A percentile compares a stretch with the other conserved stretches of the same genome.
phyloP scores from a whole-genome alignment of 1,284 basidiomycete species.

The Flammula alnicola region DNA sequence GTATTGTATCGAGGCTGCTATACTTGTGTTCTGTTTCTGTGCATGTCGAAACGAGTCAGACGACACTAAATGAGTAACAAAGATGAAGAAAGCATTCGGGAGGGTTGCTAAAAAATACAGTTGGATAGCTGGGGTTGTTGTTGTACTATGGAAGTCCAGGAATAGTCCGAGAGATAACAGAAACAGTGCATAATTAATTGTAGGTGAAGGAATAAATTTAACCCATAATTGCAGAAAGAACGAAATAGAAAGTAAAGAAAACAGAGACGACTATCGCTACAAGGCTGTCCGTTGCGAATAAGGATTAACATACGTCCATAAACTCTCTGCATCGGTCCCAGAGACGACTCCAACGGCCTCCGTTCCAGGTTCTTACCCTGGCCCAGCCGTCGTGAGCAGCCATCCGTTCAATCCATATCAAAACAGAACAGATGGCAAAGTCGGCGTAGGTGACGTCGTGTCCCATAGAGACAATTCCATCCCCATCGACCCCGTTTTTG shows the following conservation, averaged over 20 bases:
- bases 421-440: conserved; percentile 68
- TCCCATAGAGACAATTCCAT: conserved; percentile 69
- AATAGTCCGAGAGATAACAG: too few species aligned
- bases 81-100: too few species aligned
- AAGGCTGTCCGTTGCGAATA: neutral
- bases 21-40: too few species aligned
- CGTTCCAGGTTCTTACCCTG: conserved; percentile 63
- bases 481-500: conserved; percentile 62
- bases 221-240: too few species aligned
- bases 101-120: too few species aligned
- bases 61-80: too few species aligned
- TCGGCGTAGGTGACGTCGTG: conserved; percentile 70
- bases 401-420: conserved; percentile 73
- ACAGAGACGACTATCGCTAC: neutral
- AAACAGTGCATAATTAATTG: too few species aligned
- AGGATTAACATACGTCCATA: conserved; percentile 59
- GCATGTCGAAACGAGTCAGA: too few species aligned
- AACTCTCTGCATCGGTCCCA: conserved; percentile 62
- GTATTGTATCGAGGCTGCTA: too few species aligned
- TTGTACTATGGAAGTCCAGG: too few species aligned
- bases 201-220: too few species aligned
- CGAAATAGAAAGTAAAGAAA: neutral
- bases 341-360: conserved; percentile 62
- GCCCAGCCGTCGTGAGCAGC: conserved; percentile 71
- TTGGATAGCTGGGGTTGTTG: too few species aligned